phyloP scores from a whole-genome alignment of 495 filamentous ascomycete species.

The Penicillium goetzii region DNA sequence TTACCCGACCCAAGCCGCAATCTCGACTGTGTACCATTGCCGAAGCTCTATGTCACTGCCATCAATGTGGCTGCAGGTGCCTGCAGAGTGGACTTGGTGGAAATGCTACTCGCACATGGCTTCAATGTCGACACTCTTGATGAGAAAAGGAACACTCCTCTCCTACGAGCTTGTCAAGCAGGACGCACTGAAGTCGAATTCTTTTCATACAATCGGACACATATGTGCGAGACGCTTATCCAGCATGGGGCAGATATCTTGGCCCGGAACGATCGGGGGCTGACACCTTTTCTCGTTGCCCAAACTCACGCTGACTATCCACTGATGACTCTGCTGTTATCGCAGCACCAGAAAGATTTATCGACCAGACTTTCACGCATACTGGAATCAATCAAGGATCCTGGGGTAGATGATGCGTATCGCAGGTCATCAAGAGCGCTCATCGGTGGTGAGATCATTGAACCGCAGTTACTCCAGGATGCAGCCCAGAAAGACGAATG shows the following conservation, averaged over 20 bases:
- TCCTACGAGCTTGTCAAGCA: conserved; percentile 10
- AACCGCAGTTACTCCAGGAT: not conserved
- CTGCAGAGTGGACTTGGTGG: conserved; percentile 11
- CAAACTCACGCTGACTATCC: conserved; percentile 12
- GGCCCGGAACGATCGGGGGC: not conserved
- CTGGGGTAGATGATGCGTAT: not conserved
- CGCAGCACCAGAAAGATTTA: not conserved
- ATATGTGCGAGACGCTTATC: conserved; percentile 15
- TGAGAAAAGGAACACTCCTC: conserved; percentile 10
- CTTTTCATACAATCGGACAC: conserved; percentile 7
- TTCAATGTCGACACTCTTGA: conserved; percentile 4
- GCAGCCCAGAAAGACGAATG: conserved; percentile 17
- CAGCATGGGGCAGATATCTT: conserved; percentile 8
- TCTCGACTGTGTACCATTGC: not conserved
- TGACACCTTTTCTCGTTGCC: conserved; percentile 10
- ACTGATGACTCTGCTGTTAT: conserved; percentile 18
- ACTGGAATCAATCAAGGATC: conserved; percentile 8
- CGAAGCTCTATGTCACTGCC: not conserved
- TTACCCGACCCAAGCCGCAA: not conserved
- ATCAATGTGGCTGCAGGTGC: conserved; percentile 7
- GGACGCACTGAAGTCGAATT: not conserved
- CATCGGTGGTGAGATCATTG: conserved; percentile 12
- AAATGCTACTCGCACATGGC: conserved; percentile 8
- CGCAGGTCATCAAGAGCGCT: conserved; percentile 3
- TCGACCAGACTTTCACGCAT: not conserved